Conservation (phyloP, 768 basidiomycete species). For the Pilatotrama ljubarskyi region DNA sequence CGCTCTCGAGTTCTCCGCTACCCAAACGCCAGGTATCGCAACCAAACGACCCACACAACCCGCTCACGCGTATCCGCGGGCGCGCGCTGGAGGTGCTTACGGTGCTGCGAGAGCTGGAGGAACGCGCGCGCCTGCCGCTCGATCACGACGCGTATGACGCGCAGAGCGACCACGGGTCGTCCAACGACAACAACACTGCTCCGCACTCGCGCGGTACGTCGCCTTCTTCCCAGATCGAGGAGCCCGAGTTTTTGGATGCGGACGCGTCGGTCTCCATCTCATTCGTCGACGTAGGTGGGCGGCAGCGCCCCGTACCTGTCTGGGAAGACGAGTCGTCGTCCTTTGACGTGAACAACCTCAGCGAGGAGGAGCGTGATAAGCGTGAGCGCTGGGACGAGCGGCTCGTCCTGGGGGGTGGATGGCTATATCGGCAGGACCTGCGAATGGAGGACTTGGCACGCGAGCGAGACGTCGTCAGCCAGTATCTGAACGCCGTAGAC, state of each 20-base stretch:
- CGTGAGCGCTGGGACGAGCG: slow-evolving; percentile 80
- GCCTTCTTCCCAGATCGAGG: slow-evolving; percentile 28
- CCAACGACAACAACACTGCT: slow-evolving; percentile 32
- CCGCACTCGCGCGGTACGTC: slow-evolving; percentile 20
- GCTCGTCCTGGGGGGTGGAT: slow-evolving; percentile 77
- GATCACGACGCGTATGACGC: slow-evolving; percentile 83
- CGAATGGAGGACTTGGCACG: slow-evolving; percentile 50
- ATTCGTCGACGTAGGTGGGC: slow-evolving; percentile 67
- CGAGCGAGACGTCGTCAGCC: slow-evolving; percentile 56
- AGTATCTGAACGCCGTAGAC: slow-evolving; percentile 79
- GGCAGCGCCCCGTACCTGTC: slow-evolving; percentile 65
- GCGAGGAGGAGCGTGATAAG: slow-evolving; percentile 54
- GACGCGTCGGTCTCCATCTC: slow-evolving; percentile 70
- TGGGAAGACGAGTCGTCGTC: slow-evolving; percentile 76
- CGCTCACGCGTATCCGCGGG: slow-evolving; percentile 67
- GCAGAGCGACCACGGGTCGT: slow-evolving; percentile 64
- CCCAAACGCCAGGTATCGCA: slow-evolving; percentile 39
- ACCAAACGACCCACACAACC: slow-evolving; percentile 48
- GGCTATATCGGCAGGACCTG: slow-evolving; percentile 76
- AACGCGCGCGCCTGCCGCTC: slow-evolving; percentile 70
- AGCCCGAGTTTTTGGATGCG: slow-evolving; percentile 40
- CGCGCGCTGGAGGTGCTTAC: slow-evolving; percentile 84
- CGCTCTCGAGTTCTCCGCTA: slow-evolving; percentile 34
- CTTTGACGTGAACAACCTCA: slow-evolving; percentile 43
- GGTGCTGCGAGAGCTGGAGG: slow-evolving; percentile 78